Evolutionary conservation across 768 basidiomycete genomes (phyloP).

Genomic region (Tricholoma matsutake): DNA sequence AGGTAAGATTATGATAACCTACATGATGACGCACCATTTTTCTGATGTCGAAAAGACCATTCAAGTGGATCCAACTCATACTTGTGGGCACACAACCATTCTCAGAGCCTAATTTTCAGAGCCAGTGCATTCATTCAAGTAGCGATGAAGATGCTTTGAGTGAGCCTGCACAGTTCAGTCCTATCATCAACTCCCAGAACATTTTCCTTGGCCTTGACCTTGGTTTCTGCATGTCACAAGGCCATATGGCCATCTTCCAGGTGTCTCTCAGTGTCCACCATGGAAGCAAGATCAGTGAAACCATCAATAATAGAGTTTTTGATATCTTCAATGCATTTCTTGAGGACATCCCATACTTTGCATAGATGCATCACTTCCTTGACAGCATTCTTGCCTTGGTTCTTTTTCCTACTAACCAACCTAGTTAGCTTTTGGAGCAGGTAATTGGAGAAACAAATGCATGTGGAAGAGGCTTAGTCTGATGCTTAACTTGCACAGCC

Average conservation of each 20-base stretch:
- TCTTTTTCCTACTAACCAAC: constrained; percentile 16
- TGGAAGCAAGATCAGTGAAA: neutral
- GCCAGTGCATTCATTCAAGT: constrained; percentile 10
- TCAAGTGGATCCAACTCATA: no score
- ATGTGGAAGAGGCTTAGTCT: no score
- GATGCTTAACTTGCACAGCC: no score
- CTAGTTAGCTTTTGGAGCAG: no score
- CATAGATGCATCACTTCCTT: neutral
- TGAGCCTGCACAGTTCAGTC: no score
- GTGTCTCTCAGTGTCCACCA: neutral
- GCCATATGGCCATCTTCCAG: neutral
- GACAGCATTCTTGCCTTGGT: neutral
- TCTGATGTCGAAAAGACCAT: no score
- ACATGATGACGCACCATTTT: no score
- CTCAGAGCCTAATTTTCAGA: constrained; percentile 22
- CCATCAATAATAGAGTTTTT: neutral
- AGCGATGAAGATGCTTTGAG: no score
- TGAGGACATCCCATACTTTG: neutral
- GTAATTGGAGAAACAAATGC: no score
- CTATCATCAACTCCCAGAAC: neutral
- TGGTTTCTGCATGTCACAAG: neutral
- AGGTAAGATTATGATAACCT: no score
- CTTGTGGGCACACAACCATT: constrained; percentile 12
- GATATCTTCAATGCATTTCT: neutral
- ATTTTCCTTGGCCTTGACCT: no score